Percentiles rank a stretch among this genome's conserved stretches.
Evolutionary conservation across 441 rosid genomes (phyloP).

Genomic region (Corymbia calophylla): DNA sequence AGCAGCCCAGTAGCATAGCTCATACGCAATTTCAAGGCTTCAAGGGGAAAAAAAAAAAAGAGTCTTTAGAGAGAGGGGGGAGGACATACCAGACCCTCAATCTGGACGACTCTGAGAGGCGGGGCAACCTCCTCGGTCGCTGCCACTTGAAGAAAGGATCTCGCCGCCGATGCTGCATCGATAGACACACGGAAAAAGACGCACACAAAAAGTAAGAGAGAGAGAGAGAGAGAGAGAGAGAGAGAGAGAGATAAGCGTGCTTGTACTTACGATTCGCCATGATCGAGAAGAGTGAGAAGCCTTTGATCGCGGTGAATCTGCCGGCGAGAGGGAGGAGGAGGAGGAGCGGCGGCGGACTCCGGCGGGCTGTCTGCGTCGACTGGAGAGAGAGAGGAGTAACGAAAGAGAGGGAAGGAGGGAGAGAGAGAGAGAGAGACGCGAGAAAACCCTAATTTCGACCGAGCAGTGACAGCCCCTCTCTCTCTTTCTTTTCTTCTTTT

Average conservation of each 20-base stretch:
- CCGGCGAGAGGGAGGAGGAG: neutral
- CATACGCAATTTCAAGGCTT: neutral
- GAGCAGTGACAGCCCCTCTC: neutral
- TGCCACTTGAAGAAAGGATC: conserved; percentile 84
- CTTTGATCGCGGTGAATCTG: neutral
- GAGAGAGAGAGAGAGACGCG: neutral
- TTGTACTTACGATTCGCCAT: neutral
- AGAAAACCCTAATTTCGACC: neutral
- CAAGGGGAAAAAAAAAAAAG: neutral
- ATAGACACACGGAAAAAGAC: neutral
- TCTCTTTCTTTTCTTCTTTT: neutral
- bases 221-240: neutral
- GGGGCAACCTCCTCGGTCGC: conserved; percentile 75
- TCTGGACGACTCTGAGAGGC: conserved; percentile 94
- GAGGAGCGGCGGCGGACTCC: neutral
- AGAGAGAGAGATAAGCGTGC: neutral
- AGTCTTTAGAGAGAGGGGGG: neutral
- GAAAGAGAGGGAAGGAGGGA: neutral
- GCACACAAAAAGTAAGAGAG: neutral
- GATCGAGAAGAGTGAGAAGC: neutral
- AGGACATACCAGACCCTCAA: conserved; percentile 76
- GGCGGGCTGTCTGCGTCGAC: neutral
- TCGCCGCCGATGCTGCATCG: conserved; percentile 23
- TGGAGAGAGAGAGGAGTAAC: neutral
- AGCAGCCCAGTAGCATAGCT: neutral